These are phyloP conservation scores for Nothophaeocryptopus gaeumannii DNA, from an alignment of 2,329 filamentous ascomycete species.

Conservation along the genomic window DNA sequence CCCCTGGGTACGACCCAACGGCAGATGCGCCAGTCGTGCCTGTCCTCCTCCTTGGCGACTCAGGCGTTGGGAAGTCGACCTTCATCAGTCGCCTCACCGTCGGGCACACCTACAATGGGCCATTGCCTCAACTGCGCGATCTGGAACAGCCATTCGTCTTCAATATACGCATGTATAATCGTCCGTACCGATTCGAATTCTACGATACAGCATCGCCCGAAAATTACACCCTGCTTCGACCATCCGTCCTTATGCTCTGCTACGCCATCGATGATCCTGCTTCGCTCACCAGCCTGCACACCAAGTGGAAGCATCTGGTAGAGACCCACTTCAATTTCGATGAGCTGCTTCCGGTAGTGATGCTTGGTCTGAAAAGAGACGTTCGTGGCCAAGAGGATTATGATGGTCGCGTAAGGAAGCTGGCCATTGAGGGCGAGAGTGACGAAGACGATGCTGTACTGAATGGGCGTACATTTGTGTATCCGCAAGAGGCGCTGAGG, in stretches of 20 bases:
- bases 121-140: conserved; percentile 49
- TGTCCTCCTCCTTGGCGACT: conserved; percentile 58
- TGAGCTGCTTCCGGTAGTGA: conserved; percentile 55
- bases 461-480: conserved; percentile 42
- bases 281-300: conserved; percentile 49
- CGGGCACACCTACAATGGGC: conserved; percentile 30
- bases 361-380: conserved; percentile 60
- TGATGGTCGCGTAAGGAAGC: conserved; percentile 24
- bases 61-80: conserved; percentile 60
- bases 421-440: conserved; percentile 12
- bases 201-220: conserved; percentile 57
- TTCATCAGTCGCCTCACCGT: conserved; percentile 47
- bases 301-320: conserved; percentile 43
- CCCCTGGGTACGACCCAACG: conserved; percentile 1
- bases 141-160: conserved; percentile 59
- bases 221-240: conserved; percentile 55
- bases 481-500: conserved; percentile 50
- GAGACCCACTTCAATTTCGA: conserved; percentile 54
- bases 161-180: conserved; percentile 56
- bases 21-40: conserved; percentile 39
- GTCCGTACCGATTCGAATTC: conserved; percentile 54
- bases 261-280: conserved; percentile 56
- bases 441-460: conserved; percentile 32
- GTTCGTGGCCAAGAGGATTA: conserved; percentile 48
- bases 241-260: conserved; percentile 57